These are phyloP conservation scores for Rhizopus sp. DNA, from an alignment of 371 early-diverging fungal genomes.

Conservation along the genomic window DNA sequence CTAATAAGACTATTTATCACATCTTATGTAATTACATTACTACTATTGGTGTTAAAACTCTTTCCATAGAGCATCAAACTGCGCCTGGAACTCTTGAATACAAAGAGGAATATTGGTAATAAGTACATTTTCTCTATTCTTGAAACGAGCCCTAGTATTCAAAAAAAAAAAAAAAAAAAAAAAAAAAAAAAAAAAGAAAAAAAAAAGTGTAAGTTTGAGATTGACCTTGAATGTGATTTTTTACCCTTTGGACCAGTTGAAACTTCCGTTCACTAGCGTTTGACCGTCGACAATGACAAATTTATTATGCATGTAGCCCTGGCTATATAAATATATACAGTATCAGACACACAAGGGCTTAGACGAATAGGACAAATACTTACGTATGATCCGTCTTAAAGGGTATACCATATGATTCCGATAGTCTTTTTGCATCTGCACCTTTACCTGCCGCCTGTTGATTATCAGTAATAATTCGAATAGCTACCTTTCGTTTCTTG, in stretches of 20 bases:
- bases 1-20: no score
- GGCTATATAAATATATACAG: conserved; percentile 20
- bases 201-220: neutral
- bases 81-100: conserved; percentile 51
- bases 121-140: conserved; percentile 60
- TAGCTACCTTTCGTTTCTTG: conserved; percentile 55
- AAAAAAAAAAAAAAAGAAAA: neutral
- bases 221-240: neutral
- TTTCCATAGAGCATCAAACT: conserved; percentile 57
- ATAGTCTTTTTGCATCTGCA: conserved; percentile 58
- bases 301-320: conserved; percentile 64
- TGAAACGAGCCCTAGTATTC: conserved; percentile 51
- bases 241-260: conserved; percentile 67
- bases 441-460: conserved; percentile 62
- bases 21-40: neutral
- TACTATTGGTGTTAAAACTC: conserved; percentile 31
- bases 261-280: conserved; percentile 57
- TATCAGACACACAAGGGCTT: neutral
- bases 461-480: conserved; percentile 62
- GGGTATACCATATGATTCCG: conserved; percentile 55
- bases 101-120: conserved; percentile 56
- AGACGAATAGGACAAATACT: conserved; percentile 2
- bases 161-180: conserved; percentile 2
- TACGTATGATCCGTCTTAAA: conserved; percentile 54
- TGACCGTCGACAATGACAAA: conserved; percentile 55